Base-by-base conservation (phyloP, 371 early-diverging fungal species). In the Actinomortierella wolfii region DNA sequence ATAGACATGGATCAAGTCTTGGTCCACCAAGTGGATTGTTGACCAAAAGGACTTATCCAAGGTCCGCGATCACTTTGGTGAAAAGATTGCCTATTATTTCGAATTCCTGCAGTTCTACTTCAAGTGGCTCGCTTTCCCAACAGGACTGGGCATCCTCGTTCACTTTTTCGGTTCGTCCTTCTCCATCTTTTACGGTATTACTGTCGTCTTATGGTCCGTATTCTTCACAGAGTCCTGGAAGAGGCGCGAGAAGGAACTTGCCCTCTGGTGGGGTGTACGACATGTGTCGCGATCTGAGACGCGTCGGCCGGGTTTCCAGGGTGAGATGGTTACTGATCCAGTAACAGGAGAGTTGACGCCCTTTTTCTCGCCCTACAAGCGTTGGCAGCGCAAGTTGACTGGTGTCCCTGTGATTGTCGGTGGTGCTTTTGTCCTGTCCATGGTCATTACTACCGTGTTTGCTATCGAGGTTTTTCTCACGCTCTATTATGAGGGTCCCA, bases 71-170 rank as follows among this genome's bases (percentile, higher is more conserved):
- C 89, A 93, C 53, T 92, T 92, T 85, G 96, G 96, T 57, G 95
- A 94, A 68, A 91, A 62, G 51, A 57, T 93, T 50, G 93, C 94
- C 14, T 89, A 86, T 76, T 95, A 96, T 75, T 96, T 96, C 82
- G 94, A 92, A 15, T 96, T 94, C 69, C 77, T 95, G 4, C 94
- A 94, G 77, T 89, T 83, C 66, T 96, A 95, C 76, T 82, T 90
- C 50, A 48, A 88, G 15, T 91, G 88, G 84, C 81, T 96, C 7
- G 75, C 82, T 34, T 73, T 76, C 0, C 94, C 94, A 24, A 74
- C 94, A 2, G 79, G 78, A 1, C 54, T 89, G 4, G 94, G 95
- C 18, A 24, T 86, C 4, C 29, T 87, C 1, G 80, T 85, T 51
- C 88, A 87, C 61, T 66, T 86, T 15, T 76, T 81, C 18, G 78